A percentile compares a stretch with the other conserved stretches of the same genome.
Conservation (phyloP, 768 basidiomycete species). For the Boletus subparvulus region DNA sequence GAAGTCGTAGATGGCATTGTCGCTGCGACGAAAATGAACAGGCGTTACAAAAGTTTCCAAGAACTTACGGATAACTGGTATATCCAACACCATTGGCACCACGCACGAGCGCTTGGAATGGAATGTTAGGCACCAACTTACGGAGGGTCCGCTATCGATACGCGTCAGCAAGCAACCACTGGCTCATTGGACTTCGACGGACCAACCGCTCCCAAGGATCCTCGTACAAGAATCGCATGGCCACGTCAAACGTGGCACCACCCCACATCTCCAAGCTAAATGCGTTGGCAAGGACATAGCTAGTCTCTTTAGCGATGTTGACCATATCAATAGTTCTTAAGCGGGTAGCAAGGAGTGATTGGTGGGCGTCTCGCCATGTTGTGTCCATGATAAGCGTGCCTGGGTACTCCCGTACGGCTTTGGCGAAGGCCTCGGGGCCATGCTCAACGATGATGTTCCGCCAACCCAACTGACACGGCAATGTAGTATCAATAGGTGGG, state of each 20-base stretch:
- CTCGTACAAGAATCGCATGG: conserved; percentile 99
- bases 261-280: conserved; percentile 99
- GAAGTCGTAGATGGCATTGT: conserved; percentile 99
- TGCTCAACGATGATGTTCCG: conserved; percentile 98
- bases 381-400: conserved; percentile 98
- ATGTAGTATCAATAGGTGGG: conserved; percentile 70
- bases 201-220: conserved; percentile 99
- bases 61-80: conserved; percentile 90
- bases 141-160: conserved; percentile 74
- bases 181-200: conserved; percentile 25
- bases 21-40: conserved; percentile 44
- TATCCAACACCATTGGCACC: conserved; percentile 99
- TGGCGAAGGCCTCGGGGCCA: conserved; percentile 97
- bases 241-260: conserved; percentile 97
- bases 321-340: conserved; percentile 95
- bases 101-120: conserved; percentile 96
- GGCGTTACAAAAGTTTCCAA: neutral
- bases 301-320: conserved; percentile 98
- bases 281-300: conserved; percentile 90
- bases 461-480: conserved; percentile 90
- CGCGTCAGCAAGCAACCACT: conserved; percentile 9
- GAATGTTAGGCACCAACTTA: conserved; percentile 97
- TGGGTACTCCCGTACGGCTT: conserved; percentile 94
- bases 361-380: conserved; percentile 99
- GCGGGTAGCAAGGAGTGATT: conserved; percentile 94